Evolutionary conservation across 1,284 basidiomycete species (phyloP).

Genomic region (Grifola frondosa): DNA sequence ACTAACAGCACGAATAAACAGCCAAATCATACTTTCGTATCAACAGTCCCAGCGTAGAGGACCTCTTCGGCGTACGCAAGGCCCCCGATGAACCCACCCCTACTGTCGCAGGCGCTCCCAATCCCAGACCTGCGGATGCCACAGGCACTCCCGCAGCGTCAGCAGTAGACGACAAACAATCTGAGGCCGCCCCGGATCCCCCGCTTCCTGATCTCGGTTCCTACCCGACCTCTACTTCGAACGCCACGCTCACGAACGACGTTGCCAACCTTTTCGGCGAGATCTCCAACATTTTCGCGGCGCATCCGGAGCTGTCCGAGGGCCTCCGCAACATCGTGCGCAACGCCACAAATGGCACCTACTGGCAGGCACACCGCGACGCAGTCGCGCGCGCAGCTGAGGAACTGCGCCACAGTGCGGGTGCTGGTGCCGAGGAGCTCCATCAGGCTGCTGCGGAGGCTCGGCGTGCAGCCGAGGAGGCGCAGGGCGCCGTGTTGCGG

Average conservation of each 20-base stretch:
- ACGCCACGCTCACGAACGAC: conserved; percentile 58
- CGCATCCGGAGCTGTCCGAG: conserved; percentile 71
- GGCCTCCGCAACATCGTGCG: conserved; percentile 59
- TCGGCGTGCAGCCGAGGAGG: conserved; percentile 52
- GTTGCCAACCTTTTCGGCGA: conserved; percentile 58
- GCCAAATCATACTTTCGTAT: conserved; percentile 54
- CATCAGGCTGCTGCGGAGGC: conserved; percentile 42
- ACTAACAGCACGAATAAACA: conserved; percentile 51
- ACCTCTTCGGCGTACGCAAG: conserved; percentile 17
- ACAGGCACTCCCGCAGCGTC: conserved; percentile 19
- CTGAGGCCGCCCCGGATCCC: conserved; percentile 44
- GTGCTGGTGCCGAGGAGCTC: conserved; percentile 38
- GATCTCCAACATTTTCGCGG: conserved; percentile 49
- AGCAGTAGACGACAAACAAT: conserved; percentile 4
- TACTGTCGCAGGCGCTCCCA: conserved; percentile 10
- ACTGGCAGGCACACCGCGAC: conserved; percentile 64
- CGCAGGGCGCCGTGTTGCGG: conserved; percentile 61
- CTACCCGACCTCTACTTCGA: conserved; percentile 25
- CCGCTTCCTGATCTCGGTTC: conserved; percentile 53
- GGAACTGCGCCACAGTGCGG: conserved; percentile 44
- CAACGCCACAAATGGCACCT: conserved; percentile 61
- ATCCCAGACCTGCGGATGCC: conserved; percentile 12
- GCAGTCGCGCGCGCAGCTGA: conserved; percentile 54
- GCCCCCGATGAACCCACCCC: conserved; percentile 8
- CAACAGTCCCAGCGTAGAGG: conserved; percentile 15